Evolutionary conservation across 768 basidiomycete genomes (phyloP).

Genomic region (Boletus edulis): DNA sequence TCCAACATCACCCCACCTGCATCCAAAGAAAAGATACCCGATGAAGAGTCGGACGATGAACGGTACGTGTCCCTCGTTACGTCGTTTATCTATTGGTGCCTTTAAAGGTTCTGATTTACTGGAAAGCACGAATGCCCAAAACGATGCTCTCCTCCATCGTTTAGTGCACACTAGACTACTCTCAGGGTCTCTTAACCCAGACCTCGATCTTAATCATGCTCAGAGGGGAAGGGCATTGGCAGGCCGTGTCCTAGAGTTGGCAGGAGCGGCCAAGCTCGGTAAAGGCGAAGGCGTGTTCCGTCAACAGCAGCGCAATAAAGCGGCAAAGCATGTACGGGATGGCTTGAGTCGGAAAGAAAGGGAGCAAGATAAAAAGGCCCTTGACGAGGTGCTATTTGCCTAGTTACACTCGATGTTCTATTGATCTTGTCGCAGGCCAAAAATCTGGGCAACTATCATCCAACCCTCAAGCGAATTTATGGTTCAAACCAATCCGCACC

Average conservation of each 20-base stretch:
- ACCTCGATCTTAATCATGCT: constrained; percentile 60
- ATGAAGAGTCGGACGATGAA: constrained; percentile 54
- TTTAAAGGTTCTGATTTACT: background rate
- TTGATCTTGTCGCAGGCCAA: constrained; percentile 56
- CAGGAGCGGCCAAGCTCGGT: constrained; percentile 67
- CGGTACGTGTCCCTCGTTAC: constrained; percentile 33
- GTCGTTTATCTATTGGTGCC: background rate
- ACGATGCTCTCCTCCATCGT: constrained; percentile 75
- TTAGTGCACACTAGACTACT: constrained; percentile 78
- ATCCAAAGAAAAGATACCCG: constrained; percentile 18
- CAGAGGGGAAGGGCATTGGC: constrained; percentile 71
- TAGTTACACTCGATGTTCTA: background rate
- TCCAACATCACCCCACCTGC: constrained; percentile 45
- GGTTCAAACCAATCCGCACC: constrained; percentile 33
- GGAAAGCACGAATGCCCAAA: constrained; percentile 67
- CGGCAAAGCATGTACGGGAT: constrained; percentile 69
- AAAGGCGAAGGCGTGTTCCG: constrained; percentile 67
- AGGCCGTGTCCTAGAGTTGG: constrained; percentile 73
- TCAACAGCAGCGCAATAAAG: constrained; percentile 62
- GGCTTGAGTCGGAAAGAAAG: constrained; percentile 64
- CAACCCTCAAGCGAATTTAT: constrained; percentile 67
- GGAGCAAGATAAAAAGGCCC: constrained; percentile 47
- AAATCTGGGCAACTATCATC: constrained; percentile 82
- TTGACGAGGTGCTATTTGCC: constrained; percentile 62
- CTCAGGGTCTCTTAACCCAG: constrained; percentile 66